These are phyloP conservation scores for Sanghuangporus baumii DNA, from an alignment of 1,284 basidiomycete genomes.

Conservation along the genomic window DNA sequence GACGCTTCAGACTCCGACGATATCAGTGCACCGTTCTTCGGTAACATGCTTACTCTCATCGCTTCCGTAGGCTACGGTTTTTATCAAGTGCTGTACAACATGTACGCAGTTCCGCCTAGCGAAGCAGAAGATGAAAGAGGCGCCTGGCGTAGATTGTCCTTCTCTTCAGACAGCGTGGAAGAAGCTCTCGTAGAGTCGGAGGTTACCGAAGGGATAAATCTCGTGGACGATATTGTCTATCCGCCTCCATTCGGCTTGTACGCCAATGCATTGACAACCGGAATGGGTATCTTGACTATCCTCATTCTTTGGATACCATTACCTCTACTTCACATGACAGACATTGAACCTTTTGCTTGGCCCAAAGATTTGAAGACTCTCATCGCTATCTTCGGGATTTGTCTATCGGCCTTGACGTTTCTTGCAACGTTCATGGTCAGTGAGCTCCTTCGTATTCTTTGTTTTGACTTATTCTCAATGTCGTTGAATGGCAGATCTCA, in stretches of 20 bases:
- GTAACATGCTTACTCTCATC: slow-evolving; percentile 64
- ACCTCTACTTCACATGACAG: slow-evolving; percentile 58
- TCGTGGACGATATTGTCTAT: slow-evolving; percentile 33
- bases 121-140: slow-evolving; percentile 36
- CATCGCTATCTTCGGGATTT: slow-evolving; percentile 54
- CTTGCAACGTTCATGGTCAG: slow-evolving; percentile 75
- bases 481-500: slow-evolving; percentile 46
- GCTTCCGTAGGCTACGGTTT: slow-evolving; percentile 66
- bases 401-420: slow-evolving; percentile 61
- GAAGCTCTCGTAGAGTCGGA: slow-evolving; percentile 26
- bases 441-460: slow-evolving; percentile 10
- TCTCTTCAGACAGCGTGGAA: slow-evolving; percentile 23
- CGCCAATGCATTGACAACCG: slow-evolving; percentile 65
- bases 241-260: slow-evolving; percentile 74
- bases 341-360: slow-evolving; percentile 52
- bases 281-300: slow-evolving; percentile 63
- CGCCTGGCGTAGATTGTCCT: slow-evolving; percentile 39
- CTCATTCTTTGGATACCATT: slow-evolving; percentile 66
- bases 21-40: slow-evolving; percentile 48
- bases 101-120: slow-evolving; percentile 59
- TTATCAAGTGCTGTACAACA: slow-evolving; percentile 82
- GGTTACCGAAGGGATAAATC: slow-evolving; percentile 1
- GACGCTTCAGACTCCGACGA: slow-evolving; percentile 18
- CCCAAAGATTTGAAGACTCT: slow-evolving; percentile 42
- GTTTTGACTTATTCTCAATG: not conserved